Evolutionary conservation across 1,139 yeast genomes (phyloP), one percentile per base, ranked within the genome.

Genomic region (Debaryomycetaceae sp.): DNA sequence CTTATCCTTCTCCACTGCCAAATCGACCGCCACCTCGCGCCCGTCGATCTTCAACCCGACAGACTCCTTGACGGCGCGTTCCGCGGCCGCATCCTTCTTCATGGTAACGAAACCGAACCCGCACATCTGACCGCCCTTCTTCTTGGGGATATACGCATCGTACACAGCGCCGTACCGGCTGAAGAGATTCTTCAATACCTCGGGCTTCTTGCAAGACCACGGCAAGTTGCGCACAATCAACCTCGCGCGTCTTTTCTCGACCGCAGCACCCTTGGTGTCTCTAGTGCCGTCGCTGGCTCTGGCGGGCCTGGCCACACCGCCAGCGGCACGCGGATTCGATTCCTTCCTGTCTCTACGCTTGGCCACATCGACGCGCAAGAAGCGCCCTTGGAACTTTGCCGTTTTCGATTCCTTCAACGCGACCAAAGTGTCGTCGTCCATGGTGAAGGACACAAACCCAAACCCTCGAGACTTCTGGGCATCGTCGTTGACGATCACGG

Each of bases 91-190:
- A 38, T 78, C 69, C 51, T 82, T 85, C 51, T 78, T 78, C 95
- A 93, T 84, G 1, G 93, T 82, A 14, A 91, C 89, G 56, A 91
- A 93, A 0, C 89, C 99, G 69, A 91, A 91, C 8, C 98, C 98
- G 41, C 83, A 68, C 93, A 91, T 83, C 53, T 75, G 81, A 9
- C 96, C 96, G 32, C 88, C 94, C 32, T 75, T 72, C 49, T 84
- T 85, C 48, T 85, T 76, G 23, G 98, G 98, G 43, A 91, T 86
- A 45, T 79, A 77, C 1, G 93, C 95, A 53, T 89, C 96, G 28
- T 75, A 77, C 18, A 91, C 96, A 28, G 84, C 82, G 31, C 98
- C 99, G 51, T 65, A 91, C 49, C 77, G 79, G 37, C 71, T 62
- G 49, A 91, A 93, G 8, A 79, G 51, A 45, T 79, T 79, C 51